phyloP scores from a whole-genome alignment of 331 rosid species.

The Malus hybrid region DNA sequence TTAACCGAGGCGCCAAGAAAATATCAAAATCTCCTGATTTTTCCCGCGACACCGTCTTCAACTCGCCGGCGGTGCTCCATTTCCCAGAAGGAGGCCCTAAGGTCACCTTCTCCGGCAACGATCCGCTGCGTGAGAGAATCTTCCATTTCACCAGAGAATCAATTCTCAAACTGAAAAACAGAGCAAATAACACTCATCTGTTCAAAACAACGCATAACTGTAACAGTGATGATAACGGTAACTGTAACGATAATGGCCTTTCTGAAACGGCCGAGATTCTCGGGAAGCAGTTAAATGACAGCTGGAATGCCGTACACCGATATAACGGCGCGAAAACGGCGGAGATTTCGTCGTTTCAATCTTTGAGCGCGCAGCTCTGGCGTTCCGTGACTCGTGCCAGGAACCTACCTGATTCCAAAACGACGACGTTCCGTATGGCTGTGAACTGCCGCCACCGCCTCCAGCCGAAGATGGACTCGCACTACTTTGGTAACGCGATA shows the following conservation, averaged over 20 bases:
- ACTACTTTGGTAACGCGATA: slow-evolving; percentile 87
- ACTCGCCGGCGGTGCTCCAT: slow-evolving; percentile 46
- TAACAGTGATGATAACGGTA: not conserved
- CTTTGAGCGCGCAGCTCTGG: slow-evolving; percentile 78
- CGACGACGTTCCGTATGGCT: slow-evolving; percentile 90
- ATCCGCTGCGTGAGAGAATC: slow-evolving; percentile 65
- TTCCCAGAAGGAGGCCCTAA: slow-evolving; percentile 65
- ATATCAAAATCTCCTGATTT: slow-evolving; percentile 47
- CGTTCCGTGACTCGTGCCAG: slow-evolving; percentile 81
- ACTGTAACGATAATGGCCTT: slow-evolving; percentile 20
- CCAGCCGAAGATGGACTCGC: slow-evolving; percentile 55
- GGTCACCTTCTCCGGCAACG: slow-evolving; percentile 52
- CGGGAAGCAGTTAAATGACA: slow-evolving; percentile 46
- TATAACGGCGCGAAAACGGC: slow-evolving; percentile 12
- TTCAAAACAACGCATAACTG: not conserved
- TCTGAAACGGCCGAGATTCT: slow-evolving; percentile 26
- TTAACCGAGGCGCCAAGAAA: slow-evolving; percentile 40
- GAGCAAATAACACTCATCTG: slow-evolving; percentile 30
- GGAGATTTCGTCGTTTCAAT: slow-evolving; percentile 86
- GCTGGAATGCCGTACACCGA: slow-evolving; percentile 13
- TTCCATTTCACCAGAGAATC: slow-evolving; percentile 68
- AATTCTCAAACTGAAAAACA: slow-evolving; percentile 50
- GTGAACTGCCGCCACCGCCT: slow-evolving; percentile 88
- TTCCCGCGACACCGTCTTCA: not conserved
- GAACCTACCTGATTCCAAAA: slow-evolving; percentile 30